Evolutionary conservation across 768 basidiomycete genomes (phyloP), one percentile per base, ranked within the genome.

Genomic region (Mycena amicta): DNA sequence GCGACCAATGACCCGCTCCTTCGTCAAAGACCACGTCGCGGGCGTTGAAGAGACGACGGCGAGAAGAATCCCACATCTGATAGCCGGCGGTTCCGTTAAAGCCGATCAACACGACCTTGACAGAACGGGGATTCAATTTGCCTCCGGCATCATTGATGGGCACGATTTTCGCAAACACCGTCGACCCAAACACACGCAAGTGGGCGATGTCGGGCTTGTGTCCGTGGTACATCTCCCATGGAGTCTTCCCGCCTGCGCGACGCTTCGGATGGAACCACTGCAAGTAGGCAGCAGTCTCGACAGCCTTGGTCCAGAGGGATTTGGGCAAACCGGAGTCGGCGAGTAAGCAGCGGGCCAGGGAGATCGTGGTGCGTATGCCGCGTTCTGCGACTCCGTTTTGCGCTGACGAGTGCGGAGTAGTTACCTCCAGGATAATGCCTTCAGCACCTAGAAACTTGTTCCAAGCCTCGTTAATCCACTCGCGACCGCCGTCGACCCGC

Each of bases 321-420:
- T 57, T 50, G 0, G 68, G 67, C 15, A 75, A 56, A 5, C 65
- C 52, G 0, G 62, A 41, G 11, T 68, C 70, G 2, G 51, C 25
- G 1, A 75, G 56, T 52, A 74, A 59, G 2, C 66, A 56, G 0
- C 70, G 56, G 0, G 61, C 64, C 3, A 62, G 40, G 8, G 74
- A 71, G 15, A 71, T 49, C 3, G 74, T 56, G 1, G 70, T 71
- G 0, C 64, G 45, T 49, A 73, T 74, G 3, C 55, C 47, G 1
- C 66, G 63, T 51, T 78, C 71, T 0, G 67, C 72, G 0, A 68
- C 56, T 0, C 75, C 71, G 37, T 76, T 76, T 28, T 71, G 66
- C 5, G 67, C 45, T 4, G 70, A 71, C 0, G 70, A 65, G 61
- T 75, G 62, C 1, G 71, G 65, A 1, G 66, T 63, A 2, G 69